Percentiles rank a stretch among this genome's conserved stretches.
Conservation (phyloP, 495 filamentous ascomycete species). For the Rhizodiscina lignyota region DNA sequence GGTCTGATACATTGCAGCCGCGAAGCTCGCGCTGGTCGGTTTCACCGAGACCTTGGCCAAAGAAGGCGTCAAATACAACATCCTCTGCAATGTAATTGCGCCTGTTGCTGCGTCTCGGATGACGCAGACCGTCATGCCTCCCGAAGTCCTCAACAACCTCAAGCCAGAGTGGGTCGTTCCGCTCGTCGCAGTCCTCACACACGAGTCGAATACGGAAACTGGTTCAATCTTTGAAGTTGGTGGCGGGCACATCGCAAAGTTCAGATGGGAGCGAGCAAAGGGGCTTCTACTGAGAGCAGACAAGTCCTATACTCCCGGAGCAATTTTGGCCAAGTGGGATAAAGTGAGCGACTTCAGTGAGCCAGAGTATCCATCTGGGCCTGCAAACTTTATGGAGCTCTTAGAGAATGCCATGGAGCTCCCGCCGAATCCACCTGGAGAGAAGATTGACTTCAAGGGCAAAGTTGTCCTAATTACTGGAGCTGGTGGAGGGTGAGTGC, state of each 20-base stretch:
- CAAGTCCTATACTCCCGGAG: slow-evolving; percentile 70
- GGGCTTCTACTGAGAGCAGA: slow-evolving; percentile 86
- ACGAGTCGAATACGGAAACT: slow-evolving; percentile 76
- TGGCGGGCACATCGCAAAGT: slow-evolving; percentile 82
- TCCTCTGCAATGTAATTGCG: slow-evolving; percentile 87
- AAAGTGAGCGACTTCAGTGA: slow-evolving; percentile 75
- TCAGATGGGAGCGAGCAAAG: slow-evolving; percentile 88
- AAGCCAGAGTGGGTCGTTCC: slow-evolving; percentile 96
- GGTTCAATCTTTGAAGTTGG: slow-evolving; percentile 89
- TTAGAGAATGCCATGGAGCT: slow-evolving; percentile 76
- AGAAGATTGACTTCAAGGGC: slow-evolving; percentile 74
- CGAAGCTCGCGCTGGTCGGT: slow-evolving; percentile 89
- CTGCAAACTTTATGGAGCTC: slow-evolving; percentile 74
- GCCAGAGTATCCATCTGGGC: slow-evolving; percentile 69
- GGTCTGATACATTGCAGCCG: slow-evolving; percentile 46
- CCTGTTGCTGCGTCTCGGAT: slow-evolving; percentile 93
- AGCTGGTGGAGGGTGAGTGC: slow-evolving; percentile 59
- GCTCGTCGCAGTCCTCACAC: slow-evolving; percentile 74
- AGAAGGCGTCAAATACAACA: slow-evolving; percentile 97
- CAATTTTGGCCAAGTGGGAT: slow-evolving; percentile 78
- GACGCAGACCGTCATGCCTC: slow-evolving; percentile 97
- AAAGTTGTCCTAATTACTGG: slow-evolving; percentile 89
- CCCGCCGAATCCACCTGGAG: slow-evolving; percentile 44
- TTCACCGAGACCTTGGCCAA: slow-evolving; percentile 98
- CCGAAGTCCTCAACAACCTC: slow-evolving; percentile 72